Evolutionary conservation across 2,329 filamentous ascomycete genomes (phyloP).

Genomic region (Trichoderma atroviride): DNA sequence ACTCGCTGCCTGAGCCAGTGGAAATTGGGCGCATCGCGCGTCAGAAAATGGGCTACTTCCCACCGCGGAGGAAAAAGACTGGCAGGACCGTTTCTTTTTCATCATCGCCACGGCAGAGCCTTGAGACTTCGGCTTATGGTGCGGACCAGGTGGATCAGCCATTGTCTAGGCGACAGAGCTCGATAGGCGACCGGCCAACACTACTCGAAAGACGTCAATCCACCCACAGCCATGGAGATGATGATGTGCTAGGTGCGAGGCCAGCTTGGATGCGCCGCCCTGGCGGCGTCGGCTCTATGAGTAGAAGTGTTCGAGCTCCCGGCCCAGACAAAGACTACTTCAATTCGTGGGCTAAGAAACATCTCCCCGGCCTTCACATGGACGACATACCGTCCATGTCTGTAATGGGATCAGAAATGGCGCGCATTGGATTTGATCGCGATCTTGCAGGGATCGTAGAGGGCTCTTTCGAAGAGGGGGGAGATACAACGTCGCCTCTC

Average conservation of each 20-base stretch:
- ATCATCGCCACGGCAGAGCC: constrained; percentile 68
- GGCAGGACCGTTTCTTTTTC: constrained; percentile 64
- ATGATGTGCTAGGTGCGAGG: constrained; percentile 44
- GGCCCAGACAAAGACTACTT: constrained; percentile 84
- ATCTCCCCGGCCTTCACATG: constrained; percentile 76
- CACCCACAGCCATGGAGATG: constrained; percentile 43
- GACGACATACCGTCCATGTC: constrained; percentile 69
- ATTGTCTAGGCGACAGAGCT: constrained; percentile 49
- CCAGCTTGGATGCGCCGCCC: constrained; percentile 75
- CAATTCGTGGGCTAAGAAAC: constrained; percentile 81
- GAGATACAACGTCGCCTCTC: constrained; percentile 46
- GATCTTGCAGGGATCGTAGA: constrained; percentile 52
- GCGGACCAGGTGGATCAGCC: constrained; percentile 42
- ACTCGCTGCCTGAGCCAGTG: constrained; percentile 67
- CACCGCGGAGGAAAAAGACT: constrained; percentile 86
- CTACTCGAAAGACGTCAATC: constrained; percentile 40
- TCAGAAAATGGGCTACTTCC: constrained; percentile 85
- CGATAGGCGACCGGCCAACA: constrained; percentile 43
- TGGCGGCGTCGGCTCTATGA: constrained; percentile 84
- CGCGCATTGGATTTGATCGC: constrained; percentile 57
- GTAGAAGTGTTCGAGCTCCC: constrained; percentile 68
- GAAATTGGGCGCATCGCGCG: constrained; percentile 85
- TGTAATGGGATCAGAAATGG: constrained; percentile 62
- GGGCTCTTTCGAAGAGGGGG: constrained; percentile 53
- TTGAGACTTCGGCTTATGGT: constrained; percentile 57